Evolutionary conservation across 2,329 filamentous ascomycete genomes (phyloP).

Genomic region (Colletotrichum gloeosporioides): DNA sequence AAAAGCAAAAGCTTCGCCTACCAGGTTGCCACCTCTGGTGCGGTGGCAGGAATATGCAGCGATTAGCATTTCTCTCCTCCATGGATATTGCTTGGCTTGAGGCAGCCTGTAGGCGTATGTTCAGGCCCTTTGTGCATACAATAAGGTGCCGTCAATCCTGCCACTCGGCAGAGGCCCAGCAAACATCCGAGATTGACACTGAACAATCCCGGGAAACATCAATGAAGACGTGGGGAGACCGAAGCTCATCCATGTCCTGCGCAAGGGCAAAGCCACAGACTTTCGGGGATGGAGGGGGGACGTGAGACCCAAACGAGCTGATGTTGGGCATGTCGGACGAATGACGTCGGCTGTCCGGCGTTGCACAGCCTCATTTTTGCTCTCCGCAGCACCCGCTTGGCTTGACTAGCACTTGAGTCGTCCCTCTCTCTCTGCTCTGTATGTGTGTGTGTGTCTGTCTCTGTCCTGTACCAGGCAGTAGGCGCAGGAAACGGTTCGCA

Average conservation of each 20-base stretch:
- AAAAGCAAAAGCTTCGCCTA: conserved; percentile 9
- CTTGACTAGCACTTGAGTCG: background rate
- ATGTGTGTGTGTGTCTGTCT: background rate
- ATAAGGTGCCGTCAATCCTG: background rate
- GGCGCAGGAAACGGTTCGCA: background rate
- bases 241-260: background rate
- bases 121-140: background rate
- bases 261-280: conserved; percentile 3
- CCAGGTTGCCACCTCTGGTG: background rate
- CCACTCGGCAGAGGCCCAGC: conserved; percentile 5
- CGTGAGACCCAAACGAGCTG: background rate
- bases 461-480: background rate
- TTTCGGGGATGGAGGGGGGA: background rate
- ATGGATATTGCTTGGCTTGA: conserved; percentile 10
- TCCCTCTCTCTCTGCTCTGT: background rate
- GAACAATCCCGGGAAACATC: background rate
- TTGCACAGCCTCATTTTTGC: conserved; percentile 16
- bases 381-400: background rate
- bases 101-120: background rate
- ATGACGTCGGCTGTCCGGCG: conserved; percentile 18
- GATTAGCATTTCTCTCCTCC: background rate
- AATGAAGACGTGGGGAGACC: background rate
- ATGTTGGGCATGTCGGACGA: conserved; percentile 6
- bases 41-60: background rate
- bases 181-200: conserved; percentile 1